Percentiles rank a stretch among this genome's conserved stretches.
phyloP scores from a whole-genome alignment of 2,329 filamentous ascomycete species.

The Apiospora sp. region DNA sequence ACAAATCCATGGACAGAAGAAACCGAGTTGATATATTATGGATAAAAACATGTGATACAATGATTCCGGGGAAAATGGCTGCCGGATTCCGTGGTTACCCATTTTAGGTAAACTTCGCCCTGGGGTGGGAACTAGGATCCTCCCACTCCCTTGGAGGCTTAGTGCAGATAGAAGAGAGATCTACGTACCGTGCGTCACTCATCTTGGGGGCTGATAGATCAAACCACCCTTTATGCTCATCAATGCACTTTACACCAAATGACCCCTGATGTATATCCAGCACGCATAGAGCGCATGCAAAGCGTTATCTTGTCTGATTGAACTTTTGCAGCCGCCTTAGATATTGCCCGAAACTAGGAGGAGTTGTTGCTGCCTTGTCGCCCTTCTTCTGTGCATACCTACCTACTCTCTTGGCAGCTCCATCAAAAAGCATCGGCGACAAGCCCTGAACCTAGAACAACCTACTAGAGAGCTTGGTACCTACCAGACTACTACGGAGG shows the following conservation, averaged over 20 bases:
- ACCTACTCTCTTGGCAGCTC: constrained; percentile 2
- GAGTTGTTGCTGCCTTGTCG: constrained; percentile 1
- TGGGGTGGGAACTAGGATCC: not conserved
- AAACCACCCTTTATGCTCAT: not conserved
- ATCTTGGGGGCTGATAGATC: constrained; percentile 16
- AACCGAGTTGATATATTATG: not conserved
- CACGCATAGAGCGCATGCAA: constrained; percentile 13
- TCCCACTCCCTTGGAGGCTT: not conserved
- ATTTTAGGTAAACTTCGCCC: not conserved
- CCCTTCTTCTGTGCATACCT: not conserved
- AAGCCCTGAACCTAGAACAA: constrained; percentile 13
- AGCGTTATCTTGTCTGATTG: not conserved
- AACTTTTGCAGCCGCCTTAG: not conserved
- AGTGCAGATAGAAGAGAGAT: not conserved
- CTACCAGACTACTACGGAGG: not conserved
- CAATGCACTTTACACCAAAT: not conserved
- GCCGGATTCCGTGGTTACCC: constrained; percentile 12
- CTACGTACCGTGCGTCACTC: constrained; percentile 17
- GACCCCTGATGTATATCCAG: not conserved
- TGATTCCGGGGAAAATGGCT: not conserved
- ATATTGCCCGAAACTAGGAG: not conserved
- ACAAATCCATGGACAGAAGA: not conserved
- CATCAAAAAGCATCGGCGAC: constrained; percentile 18
- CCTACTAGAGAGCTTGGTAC: constrained; percentile 1
- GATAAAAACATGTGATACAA: constrained; percentile 17